Evolutionary conservation across 805 yeast genomes (phyloP).

Genomic region (Peterozyma toletana): DNA sequence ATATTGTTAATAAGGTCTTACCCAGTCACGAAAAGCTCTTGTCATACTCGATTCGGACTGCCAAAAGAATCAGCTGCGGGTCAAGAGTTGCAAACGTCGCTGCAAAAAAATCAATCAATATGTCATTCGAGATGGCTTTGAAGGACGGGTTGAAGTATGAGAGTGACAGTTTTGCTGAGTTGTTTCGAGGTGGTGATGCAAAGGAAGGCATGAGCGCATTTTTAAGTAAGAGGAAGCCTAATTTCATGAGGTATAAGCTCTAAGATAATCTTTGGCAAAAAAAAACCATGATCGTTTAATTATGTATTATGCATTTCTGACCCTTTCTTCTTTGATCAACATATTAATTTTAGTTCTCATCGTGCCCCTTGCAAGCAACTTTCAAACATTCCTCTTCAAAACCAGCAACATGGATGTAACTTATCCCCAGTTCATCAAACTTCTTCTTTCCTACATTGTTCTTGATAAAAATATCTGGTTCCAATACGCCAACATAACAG

Average conservation of each 20-base stretch:
- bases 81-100: conserved; percentile 36
- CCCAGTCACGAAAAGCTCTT: conserved; percentile 28
- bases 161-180: conserved; percentile 34
- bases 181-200: conserved; percentile 40
- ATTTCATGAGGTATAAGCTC: too few relatives aligned
- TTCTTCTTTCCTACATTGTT: conserved; percentile 58
- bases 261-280: too few relatives aligned
- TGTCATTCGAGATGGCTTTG: conserved; percentile 24
- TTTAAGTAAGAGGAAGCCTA: conserved; percentile 15
- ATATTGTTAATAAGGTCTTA: conserved; percentile 35
- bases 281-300: too few relatives aligned
- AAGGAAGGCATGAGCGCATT: conserved; percentile 46
- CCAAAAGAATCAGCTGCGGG: conserved; percentile 30
- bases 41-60: conserved; percentile 36
- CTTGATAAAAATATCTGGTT: conserved; percentile 84
- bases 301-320: too few relatives aligned
- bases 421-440: conserved; percentile 51
- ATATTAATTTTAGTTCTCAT: conserved; percentile 11
- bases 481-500: conserved; percentile 86
- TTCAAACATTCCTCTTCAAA: conserved; percentile 61
- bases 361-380: conserved; percentile 73
- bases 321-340: neutral
- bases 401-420: conserved; percentile 78
- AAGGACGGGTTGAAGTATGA: conserved; percentile 33
- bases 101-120: conserved; percentile 37